These are phyloP conservation scores for Plasmodium yoelii DNA, from an alignment of 169 alveolate genomes.

Conservation along the genomic window DNA sequence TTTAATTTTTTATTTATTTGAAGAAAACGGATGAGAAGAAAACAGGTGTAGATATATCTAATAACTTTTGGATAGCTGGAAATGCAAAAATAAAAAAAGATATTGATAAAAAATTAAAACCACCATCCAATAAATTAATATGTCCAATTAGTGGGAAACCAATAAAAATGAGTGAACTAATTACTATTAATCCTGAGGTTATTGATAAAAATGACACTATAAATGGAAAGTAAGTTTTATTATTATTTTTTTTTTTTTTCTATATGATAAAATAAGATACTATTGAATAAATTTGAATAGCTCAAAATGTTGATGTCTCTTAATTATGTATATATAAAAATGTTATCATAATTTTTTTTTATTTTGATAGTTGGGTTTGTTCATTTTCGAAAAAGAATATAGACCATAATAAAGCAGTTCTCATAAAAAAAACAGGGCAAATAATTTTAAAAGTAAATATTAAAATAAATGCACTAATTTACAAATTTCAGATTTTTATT, in stretches of 20 bases:
- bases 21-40: conserved; percentile 21
- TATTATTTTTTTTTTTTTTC: neutral
- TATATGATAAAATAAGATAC: neutral
- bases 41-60: conserved; percentile 28
- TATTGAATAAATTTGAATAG: neutral
- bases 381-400: conserved; percentile 85
- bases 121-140: conserved; percentile 69
- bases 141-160: conserved; percentile 89
- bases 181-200: conserved; percentile 85
- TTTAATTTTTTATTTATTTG: conserved; percentile 1
- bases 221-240: conserved; percentile 32
- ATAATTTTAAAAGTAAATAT: conserved; percentile 77
- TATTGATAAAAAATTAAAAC: conserved; percentile 20
- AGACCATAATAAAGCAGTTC: conserved; percentile 80
- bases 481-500: conserved; percentile 14
- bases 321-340: neutral
- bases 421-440: conserved; percentile 82
- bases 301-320: neutral
- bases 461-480: neutral
- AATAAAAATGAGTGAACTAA: conserved; percentile 83
- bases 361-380: conserved; percentile 79
- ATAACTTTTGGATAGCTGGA: conserved; percentile 40
- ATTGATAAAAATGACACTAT: conserved; percentile 33
- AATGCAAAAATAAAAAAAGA: conserved; percentile 46
- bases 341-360: neutral